A percentile compares a stretch with the other conserved stretches of the same genome.
phyloP scores from a whole-genome alignment of 2,329 filamentous ascomycete genomes.

The Pochonia chlamydosporia region DNA sequence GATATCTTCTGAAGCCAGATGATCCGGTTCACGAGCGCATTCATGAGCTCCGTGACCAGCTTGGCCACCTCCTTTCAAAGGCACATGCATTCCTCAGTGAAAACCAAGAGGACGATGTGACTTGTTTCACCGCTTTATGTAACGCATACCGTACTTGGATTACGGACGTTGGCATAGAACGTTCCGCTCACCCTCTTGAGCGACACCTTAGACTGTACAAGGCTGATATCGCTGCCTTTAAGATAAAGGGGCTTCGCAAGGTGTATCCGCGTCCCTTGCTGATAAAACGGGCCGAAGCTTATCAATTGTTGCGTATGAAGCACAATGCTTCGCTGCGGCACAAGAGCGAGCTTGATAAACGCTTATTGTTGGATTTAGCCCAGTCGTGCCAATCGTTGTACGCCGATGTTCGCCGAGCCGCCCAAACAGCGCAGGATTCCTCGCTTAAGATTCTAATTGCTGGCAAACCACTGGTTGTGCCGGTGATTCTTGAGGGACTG shows the following conservation, averaged over 20 bases:
- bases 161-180: slow-evolving; percentile 92
- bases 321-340: slow-evolving; percentile 86
- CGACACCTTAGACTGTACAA: slow-evolving; percentile 78
- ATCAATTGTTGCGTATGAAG: slow-evolving; percentile 87
- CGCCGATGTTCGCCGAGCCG: slow-evolving; percentile 90
- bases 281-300: slow-evolving; percentile 86
- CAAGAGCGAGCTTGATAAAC: slow-evolving; percentile 85
- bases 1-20: slow-evolving; percentile 63
- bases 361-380: slow-evolving; percentile 77
- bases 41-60: slow-evolving; percentile 72
- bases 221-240: slow-evolving; percentile 86
- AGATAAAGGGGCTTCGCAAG: slow-evolving; percentile 87
- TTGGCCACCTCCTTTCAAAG: slow-evolving; percentile 74
- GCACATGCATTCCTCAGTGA: slow-evolving; percentile 79
- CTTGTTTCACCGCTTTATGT: slow-evolving; percentile 90
- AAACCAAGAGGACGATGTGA: slow-evolving; percentile 91
- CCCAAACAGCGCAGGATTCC: slow-evolving; percentile 87
- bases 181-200: slow-evolving; percentile 89
- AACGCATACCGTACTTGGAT: slow-evolving; percentile 94
- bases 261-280: slow-evolving; percentile 89
- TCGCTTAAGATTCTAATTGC: slow-evolving; percentile 88
- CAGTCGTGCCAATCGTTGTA: slow-evolving; percentile 88
- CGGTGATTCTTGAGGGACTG: slow-evolving; percentile 74
- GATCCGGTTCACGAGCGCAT: slow-evolving; percentile 64
- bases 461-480: slow-evolving; percentile 81